Evolutionary conservation across 768 basidiomycete genomes (phyloP).

Genomic region (Lactifluus subvellereus): DNA sequence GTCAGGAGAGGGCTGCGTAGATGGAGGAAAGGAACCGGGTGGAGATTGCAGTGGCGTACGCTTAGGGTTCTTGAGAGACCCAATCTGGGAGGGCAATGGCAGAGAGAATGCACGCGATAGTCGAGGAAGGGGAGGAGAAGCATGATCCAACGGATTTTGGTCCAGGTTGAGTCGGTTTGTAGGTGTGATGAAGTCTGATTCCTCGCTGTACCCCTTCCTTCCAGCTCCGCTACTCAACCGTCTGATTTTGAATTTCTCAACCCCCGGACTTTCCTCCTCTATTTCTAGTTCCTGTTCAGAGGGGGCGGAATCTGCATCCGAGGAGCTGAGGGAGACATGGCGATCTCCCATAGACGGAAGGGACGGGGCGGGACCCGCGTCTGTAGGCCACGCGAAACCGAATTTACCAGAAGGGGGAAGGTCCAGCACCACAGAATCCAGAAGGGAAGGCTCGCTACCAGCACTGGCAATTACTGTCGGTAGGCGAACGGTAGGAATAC

Average conservation of each 20-base stretch:
- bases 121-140: conserved; percentile 38
- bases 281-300: conserved; percentile 40
- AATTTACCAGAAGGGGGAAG: conserved; percentile 50
- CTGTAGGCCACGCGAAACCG: conserved; percentile 52
- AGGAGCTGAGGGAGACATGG: conserved; percentile 38
- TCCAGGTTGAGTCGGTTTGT: conserved; percentile 31
- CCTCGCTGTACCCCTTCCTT: conserved; percentile 27
- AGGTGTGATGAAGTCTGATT: conserved; percentile 31
- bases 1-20: conserved; percentile 29
- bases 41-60: conserved; percentile 29
- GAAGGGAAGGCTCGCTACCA: conserved; percentile 35
- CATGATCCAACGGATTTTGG: conserved; percentile 32
- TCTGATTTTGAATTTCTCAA: neutral
- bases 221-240: conserved; percentile 18
- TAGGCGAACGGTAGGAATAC: conserved; percentile 47
- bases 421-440: conserved; percentile 44
- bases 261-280: conserved; percentile 1
- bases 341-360: conserved; percentile 37
- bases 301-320: conserved; percentile 46
- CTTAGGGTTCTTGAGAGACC: conserved; percentile 65
- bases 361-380: conserved; percentile 37
- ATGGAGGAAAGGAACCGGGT: conserved; percentile 25
- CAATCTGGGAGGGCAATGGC: conserved; percentile 76
- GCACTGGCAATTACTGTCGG: conserved; percentile 38
- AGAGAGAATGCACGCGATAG: conserved; percentile 73